These are phyloP conservation scores for Saussurea involucrata DNA, from an alignment of 129 eudicot species.

Conservation along the genomic window DNA sequence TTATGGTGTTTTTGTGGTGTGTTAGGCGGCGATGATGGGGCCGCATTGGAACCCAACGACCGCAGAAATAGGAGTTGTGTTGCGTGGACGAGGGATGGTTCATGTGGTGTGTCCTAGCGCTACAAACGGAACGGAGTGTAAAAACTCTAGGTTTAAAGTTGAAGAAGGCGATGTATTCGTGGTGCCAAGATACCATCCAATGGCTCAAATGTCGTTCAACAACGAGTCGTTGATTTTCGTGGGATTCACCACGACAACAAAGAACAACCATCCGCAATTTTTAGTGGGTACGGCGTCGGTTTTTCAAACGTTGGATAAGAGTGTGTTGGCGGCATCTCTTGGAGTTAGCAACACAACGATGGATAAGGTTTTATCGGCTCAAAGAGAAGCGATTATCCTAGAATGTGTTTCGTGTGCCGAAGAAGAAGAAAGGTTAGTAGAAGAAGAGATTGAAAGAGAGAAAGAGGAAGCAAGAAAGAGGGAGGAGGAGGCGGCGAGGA, in stretches of 20 bases:
- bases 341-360: constrained; percentile 46
- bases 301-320: constrained; percentile 41
- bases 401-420: constrained; percentile 82
- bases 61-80: constrained; percentile 57
- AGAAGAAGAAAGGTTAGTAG: neutral
- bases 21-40: constrained; percentile 91
- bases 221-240: constrained; percentile 60
- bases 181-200: constrained; percentile 75
- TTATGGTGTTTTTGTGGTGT: neutral
- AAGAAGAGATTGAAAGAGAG: neutral
- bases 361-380: constrained; percentile 40
- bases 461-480: neutral
- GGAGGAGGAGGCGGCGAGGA: neutral
- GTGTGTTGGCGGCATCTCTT: constrained; percentile 58
- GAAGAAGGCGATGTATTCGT: constrained; percentile 82
- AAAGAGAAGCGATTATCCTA: constrained; percentile 46
- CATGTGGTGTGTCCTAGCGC: constrained; percentile 58
- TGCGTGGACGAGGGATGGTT: constrained; percentile 77
- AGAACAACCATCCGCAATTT: constrained; percentile 70
- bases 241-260: constrained; percentile 65
- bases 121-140: constrained; percentile 40
- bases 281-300: constrained; percentile 75
- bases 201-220: constrained; percentile 79
- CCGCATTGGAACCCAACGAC: constrained; percentile 91
- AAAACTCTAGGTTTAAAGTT: constrained; percentile 51